Evolutionary conservation across 768 basidiomycete species (phyloP).

Genomic region (Trametes coccinea): DNA sequence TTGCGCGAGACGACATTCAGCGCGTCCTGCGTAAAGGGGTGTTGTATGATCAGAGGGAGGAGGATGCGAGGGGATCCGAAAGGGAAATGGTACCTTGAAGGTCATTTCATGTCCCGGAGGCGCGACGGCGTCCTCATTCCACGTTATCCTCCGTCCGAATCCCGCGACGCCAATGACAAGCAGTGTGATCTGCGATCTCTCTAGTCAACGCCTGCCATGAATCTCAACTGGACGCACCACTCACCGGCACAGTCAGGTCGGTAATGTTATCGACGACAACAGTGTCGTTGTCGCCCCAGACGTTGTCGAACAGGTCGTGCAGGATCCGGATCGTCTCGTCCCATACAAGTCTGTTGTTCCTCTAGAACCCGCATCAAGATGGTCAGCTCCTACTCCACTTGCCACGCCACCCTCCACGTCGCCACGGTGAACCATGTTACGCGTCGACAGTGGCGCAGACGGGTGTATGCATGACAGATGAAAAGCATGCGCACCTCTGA

Average conservation of each 20-base stretch:
- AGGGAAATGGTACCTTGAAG: constrained; percentile 30
- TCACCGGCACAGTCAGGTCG: constrained; percentile 53
- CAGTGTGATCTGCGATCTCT: constrained; percentile 46
- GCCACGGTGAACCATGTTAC: no score
- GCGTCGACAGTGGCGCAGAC: no score
- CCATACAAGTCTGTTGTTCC: constrained; percentile 40
- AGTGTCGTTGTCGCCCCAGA: constrained; percentile 45
- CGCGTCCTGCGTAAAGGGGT: constrained; percentile 21
- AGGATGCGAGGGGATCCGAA: background rate
- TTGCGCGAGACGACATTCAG: constrained; percentile 32
- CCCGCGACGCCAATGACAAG: constrained; percentile 57
- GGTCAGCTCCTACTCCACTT: no score
- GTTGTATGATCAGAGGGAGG: background rate
- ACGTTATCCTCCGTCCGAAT: constrained; percentile 52
- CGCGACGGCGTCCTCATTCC: constrained; percentile 43
- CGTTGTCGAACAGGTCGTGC: constrained; percentile 36
- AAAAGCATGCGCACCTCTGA: constrained; percentile 45
- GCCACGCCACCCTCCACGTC: no score
- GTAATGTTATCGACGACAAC: constrained; percentile 46
- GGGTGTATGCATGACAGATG: background rate
- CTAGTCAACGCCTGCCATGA: no score
- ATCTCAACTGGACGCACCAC: constrained; percentile 9
- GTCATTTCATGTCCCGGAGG: constrained; percentile 43
- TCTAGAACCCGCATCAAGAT: constrained; percentile 12
- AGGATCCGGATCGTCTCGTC: constrained; percentile 35